These are phyloP conservation scores for Ogataea siamensis DNA, from an alignment of 805 yeast species.

Conservation along the genomic window DNA sequence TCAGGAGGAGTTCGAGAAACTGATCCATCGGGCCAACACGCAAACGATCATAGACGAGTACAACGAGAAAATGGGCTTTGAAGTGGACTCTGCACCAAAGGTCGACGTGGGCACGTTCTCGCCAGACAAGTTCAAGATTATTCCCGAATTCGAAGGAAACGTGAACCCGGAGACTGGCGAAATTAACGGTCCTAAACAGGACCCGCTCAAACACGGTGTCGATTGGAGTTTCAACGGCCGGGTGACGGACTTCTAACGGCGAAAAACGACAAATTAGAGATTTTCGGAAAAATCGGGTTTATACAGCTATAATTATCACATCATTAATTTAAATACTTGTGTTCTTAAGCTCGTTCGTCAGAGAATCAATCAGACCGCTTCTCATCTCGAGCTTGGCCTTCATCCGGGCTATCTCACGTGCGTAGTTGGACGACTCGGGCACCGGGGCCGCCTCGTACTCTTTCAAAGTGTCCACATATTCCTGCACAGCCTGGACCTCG, in stretches of 20 bases:
- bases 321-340: constrained; percentile 3
- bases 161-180: constrained; percentile 93
- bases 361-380: constrained; percentile 5
- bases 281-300: constrained; percentile 17
- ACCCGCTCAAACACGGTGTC: constrained; percentile 78
- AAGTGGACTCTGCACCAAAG: constrained; percentile 33
- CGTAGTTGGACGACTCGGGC: constrained; percentile 6
- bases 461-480: constrained; percentile 16
- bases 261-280: constrained; percentile 6
- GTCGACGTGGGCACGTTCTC: constrained; percentile 63
- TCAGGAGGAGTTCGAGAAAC: constrained; percentile 87
- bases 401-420: constrained; percentile 14
- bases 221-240: constrained; percentile 96
- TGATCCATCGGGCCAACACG: constrained; percentile 76
- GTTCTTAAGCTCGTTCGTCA: constrained; percentile 9
- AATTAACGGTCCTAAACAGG: constrained; percentile 96
- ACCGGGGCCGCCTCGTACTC: constrained; percentile 20
- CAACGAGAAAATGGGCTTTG: constrained; percentile 39
- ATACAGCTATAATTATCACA: neutral
- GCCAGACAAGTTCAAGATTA: constrained; percentile 69
- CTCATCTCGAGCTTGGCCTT: constrained; percentile 21
- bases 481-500: constrained; percentile 15
- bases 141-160: constrained; percentile 95
- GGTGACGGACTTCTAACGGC: constrained; percentile 79
- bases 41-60: constrained; percentile 77